Evolutionary conservation across 2,329 filamentous ascomycete genomes (phyloP).

Genomic region (Onygenales sp.): DNA sequence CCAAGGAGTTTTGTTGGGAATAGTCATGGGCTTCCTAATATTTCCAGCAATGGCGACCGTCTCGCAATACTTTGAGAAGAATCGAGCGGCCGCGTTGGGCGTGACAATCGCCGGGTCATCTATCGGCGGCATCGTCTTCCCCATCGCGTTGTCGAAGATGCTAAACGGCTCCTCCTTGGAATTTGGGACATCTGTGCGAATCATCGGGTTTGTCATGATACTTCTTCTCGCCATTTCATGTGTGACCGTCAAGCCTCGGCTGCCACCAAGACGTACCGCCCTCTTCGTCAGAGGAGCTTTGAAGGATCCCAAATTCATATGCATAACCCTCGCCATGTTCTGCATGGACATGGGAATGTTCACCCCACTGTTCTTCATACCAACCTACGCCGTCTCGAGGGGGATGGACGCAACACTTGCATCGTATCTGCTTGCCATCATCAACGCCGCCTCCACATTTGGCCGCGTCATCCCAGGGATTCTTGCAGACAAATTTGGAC

Average conservation of each 20-base stretch:
- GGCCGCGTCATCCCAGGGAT: conserved; percentile 27
- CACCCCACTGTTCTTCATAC: conserved; percentile 23
- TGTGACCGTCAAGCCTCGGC: conserved; percentile 15
- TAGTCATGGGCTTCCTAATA: conserved; percentile 32
- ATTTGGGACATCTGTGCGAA: conserved; percentile 45
- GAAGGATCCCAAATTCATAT: conserved; percentile 15
- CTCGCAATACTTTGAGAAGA: conserved; percentile 40
- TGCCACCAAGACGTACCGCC: conserved; percentile 15
- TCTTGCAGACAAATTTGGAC: conserved; percentile 24
- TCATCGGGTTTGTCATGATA: conserved; percentile 44
- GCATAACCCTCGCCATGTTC: conserved; percentile 15
- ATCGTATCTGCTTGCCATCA: conserved; percentile 21
- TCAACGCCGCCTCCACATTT: conserved; percentile 24
- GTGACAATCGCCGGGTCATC: conserved; percentile 39
- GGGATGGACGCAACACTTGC: conserved; percentile 16
- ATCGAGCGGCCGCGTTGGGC: conserved; percentile 39
- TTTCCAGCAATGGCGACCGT: conserved; percentile 39
- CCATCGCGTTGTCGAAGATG: conserved; percentile 39
- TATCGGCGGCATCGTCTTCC: conserved; percentile 46
- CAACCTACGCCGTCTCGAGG: conserved; percentile 16
- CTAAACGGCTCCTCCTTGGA: conserved; percentile 35
- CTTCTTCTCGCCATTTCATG: conserved; percentile 33
- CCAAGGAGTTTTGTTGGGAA: conserved; percentile 25
- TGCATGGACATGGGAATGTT: conserved; percentile 21
- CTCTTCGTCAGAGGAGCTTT: conserved; percentile 15